Evolutionary conservation across 2,329 filamentous ascomycete species (phyloP).

Genomic region (Lasiodiplodia citricola): DNA sequence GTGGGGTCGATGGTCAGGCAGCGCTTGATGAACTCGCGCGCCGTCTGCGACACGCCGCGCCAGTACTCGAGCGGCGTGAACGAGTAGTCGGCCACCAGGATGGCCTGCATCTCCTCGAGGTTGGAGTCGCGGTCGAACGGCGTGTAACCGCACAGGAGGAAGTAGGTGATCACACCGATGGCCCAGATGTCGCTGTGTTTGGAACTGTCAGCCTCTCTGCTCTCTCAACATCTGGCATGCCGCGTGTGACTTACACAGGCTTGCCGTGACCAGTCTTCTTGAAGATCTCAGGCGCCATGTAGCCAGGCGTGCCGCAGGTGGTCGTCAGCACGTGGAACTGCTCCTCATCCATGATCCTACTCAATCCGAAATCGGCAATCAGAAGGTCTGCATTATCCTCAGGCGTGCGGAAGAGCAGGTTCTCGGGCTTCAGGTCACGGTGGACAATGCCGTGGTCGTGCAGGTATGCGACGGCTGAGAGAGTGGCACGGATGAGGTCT

Average conservation of each 20-base stretch:
- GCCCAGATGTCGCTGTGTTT: slow-evolving; percentile 83
- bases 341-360: slow-evolving; percentile 98
- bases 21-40: slow-evolving; percentile 88
- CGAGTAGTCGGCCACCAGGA: slow-evolving; percentile 92
- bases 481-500: slow-evolving; percentile 89
- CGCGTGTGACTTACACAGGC: slow-evolving; percentile 69
- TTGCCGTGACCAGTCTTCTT: slow-evolving; percentile 98
- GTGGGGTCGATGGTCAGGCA: slow-evolving; percentile 91
- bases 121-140: slow-evolving; percentile 97
- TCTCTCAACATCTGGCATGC: not conserved
- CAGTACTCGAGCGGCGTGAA: slow-evolving; percentile 96
- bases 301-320: slow-evolving; percentile 95
- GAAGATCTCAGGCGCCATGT: slow-evolving; percentile 99
- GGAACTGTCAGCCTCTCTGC: not conserved
- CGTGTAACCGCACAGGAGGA: slow-evolving; percentile 95
- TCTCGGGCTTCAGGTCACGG: slow-evolving; percentile 96
- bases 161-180: slow-evolving; percentile 98
- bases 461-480: slow-evolving; percentile 97
- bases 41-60: slow-evolving; percentile 81
- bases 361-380: slow-evolving; percentile 96
- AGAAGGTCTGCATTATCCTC: slow-evolving; percentile 97
- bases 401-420: slow-evolving; percentile 92
- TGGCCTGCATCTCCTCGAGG: slow-evolving; percentile 99
- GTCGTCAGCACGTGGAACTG: slow-evolving; percentile 98
- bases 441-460: slow-evolving; percentile 99